phyloP scores from a whole-genome alignment of 169 alveolate genomes.

The Perkinsus olseni region DNA sequence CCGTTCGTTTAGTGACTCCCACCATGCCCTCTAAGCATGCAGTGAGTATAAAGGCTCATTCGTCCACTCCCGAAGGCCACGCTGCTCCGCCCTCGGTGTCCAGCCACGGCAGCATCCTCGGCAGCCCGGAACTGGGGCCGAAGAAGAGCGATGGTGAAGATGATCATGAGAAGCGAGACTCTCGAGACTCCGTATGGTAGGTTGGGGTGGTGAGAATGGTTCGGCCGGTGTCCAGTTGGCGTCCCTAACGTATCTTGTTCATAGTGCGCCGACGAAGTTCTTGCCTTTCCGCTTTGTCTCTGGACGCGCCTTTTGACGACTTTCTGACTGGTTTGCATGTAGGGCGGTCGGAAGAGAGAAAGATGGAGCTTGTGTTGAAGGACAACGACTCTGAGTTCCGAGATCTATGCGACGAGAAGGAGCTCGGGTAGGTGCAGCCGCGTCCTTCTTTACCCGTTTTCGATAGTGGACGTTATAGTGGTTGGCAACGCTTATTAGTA shows the following conservation, averaged over 20 bases:
- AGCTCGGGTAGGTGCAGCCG: not conserved
- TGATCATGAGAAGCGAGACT: not conserved
- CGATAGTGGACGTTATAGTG: too few species aligned
- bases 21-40: not conserved
- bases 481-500: too few species aligned
- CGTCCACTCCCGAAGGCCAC: too few species aligned
- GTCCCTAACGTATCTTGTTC: too few species aligned
- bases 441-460: too few species aligned
- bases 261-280: too few species aligned
- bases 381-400: not conserved
- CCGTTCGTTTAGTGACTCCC: not conserved
- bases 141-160: not conserved
- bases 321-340: too few species aligned
- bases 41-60: not conserved
- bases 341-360: not conserved
- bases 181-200: not conserved
- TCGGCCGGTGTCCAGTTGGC: too few species aligned
- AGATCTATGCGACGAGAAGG: not conserved
- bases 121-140: not conserved
- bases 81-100: not conserved
- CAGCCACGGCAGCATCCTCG: not conserved
- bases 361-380: not conserved
- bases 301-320: too few species aligned
- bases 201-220: not conserved
- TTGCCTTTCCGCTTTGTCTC: too few species aligned